Evolutionary conservation across 179 eudicot species (phyloP).

Genomic region (Actinidia polygama): DNA sequence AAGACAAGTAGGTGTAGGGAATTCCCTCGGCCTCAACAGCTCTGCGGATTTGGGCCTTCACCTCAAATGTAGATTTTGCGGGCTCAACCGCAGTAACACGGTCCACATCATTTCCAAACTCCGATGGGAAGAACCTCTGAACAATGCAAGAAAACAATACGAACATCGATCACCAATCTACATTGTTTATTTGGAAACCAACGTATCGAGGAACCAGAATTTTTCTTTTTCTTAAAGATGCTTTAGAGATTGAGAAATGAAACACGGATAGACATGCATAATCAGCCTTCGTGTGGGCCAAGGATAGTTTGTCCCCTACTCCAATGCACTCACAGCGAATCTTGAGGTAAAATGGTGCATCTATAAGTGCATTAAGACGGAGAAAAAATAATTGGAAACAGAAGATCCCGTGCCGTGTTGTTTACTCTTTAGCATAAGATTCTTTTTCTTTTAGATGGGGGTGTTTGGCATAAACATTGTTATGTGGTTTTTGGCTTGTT

Average conservation of each 20-base stretch:
- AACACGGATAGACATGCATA: not conserved
- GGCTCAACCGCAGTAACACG: slow-evolving; percentile 36
- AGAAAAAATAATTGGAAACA: too few relatives aligned
- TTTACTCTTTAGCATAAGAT: too few relatives aligned
- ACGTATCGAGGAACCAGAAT: not conserved
- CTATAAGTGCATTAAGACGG: too few relatives aligned
- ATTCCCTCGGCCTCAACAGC: slow-evolving; percentile 52
- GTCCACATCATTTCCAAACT: slow-evolving; percentile 58
- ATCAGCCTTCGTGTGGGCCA: too few relatives aligned
- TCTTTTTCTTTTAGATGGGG: too few relatives aligned
- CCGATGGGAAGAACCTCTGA: slow-evolving; percentile 63
- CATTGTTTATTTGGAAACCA: not conserved
- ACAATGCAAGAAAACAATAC: slow-evolving; percentile 3
- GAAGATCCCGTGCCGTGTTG: too few relatives aligned
- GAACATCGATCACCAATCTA: not conserved
- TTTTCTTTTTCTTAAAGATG: not conserved
- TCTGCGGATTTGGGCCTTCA: slow-evolving; percentile 41
- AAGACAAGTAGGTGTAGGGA: slow-evolving; percentile 52
- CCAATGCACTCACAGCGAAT: too few relatives aligned
- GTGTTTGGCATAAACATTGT: too few relatives aligned
- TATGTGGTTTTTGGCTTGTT: too few relatives aligned
- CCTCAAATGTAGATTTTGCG: slow-evolving; percentile 29
- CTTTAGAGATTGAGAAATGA: not conserved
- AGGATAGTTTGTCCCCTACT: too few relatives aligned
- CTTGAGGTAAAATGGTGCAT: too few relatives aligned